phyloP scores from a whole-genome alignment of 441 rosid genomes.

The Populus tomentosa region DNA sequence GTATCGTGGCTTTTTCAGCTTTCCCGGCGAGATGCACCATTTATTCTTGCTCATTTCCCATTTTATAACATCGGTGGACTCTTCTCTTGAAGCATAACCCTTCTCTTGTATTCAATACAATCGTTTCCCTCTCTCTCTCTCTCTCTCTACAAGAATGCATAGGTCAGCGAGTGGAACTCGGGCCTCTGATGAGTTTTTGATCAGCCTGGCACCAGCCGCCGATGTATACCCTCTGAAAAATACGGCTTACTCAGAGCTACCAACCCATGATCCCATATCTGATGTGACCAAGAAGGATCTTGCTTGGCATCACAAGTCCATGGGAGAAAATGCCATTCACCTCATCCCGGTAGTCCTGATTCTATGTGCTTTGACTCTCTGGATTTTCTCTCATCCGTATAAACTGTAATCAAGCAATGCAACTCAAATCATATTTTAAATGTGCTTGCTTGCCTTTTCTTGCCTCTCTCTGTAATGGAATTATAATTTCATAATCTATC shows the following conservation, averaged over 20 bases:
- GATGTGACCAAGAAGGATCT: conserved; percentile 52
- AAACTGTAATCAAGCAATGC: neutral
- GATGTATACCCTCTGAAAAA: neutral
- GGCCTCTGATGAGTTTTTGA: conserved; percentile 41
- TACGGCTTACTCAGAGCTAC: too few relatives aligned
- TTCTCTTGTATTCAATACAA: neutral
- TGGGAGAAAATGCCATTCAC: conserved; percentile 48
- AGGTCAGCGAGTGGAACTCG: conserved; percentile 32
- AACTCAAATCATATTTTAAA: neutral
- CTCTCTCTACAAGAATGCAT: conserved; percentile 31
- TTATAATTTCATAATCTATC: neutral
- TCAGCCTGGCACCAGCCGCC: conserved; percentile 26
- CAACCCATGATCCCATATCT: neutral
- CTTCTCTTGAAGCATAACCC: neutral
- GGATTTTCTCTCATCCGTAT: conserved; percentile 47
- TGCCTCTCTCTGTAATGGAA: neutral
- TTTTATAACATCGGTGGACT: neutral
- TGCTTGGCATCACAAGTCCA: conserved; percentile 24
- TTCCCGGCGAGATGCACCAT: neutral
- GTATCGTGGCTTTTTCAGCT: neutral
- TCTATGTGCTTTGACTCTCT: conserved; percentile 56
- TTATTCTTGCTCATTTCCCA: neutral
- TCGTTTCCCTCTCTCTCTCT: neutral
- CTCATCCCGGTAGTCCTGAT: conserved; percentile 58
- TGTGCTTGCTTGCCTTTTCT: neutral